Evolutionary conservation across 495 filamentous ascomycete genomes (phyloP), one percentile per base, ranked within the genome.

Genomic region (Tuber aestivum): DNA sequence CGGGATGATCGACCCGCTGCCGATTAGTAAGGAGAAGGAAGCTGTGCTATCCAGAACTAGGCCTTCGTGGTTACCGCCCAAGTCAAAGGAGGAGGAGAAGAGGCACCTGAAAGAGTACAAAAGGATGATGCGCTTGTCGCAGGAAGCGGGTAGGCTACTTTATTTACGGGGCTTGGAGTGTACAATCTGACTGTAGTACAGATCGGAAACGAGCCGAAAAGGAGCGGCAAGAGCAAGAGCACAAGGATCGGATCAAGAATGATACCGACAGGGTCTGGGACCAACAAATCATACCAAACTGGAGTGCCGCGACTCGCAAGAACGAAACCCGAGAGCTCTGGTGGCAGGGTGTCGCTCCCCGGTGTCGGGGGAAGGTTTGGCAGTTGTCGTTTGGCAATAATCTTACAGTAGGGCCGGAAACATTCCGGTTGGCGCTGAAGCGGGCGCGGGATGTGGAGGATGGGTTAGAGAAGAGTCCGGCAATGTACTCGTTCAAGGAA

Each of bases 1-100:
- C 82, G 91, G 96, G 70, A 95, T 98, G 92, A 96, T 97, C 76
- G 95, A 99, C 83, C 95, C 95, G 12, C 85, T 99, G 74, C 96
- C 95, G 2, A 91, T 97, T 48, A 97, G 94, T 80, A 96, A 94
- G 85, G 95, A 99, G 86, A 99, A 99, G 84, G 94, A 97, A 79
- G 93, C 92, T 61, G 92, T 97, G 9, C 85, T 99, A 32, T 94
- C 93, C 35, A 88, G 96, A 65, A 99, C 95, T 20, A 89, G 95
- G 41, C 95, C 95, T 0, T 95, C 92, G 56, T 99, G 95, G 95
- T 86, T 99, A 23, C 95, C 95, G 10, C 95, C 95, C 0, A 98
- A 99, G 84, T 90, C 93, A 76, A 94, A 92, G 40, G 93, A 92
- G 70, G 95, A 99, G 83, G 95, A 99, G 84, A 94, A 89, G 83